Evolutionary conservation across 139 green algal species (phyloP), one percentile per base, ranked within the genome.

Genomic region (Micractinium conductrix): DNA sequence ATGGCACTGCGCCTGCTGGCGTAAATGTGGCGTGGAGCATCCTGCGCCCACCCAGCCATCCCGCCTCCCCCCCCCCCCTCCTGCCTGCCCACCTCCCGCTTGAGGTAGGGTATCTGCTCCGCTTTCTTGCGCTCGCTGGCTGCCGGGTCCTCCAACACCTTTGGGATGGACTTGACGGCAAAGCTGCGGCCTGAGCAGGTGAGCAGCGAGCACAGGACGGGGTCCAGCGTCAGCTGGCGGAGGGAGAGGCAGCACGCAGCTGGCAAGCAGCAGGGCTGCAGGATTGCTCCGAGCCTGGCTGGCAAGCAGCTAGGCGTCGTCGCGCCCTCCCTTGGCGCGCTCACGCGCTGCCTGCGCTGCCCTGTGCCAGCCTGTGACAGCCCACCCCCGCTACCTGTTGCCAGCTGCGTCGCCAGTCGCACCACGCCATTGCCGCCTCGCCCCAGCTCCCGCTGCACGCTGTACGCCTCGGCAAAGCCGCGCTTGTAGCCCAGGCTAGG

Each of bases 81-180:
- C 26, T 28, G 19, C 28, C 21, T 30, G 60, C 60, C 28, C 45
- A 80, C 74, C 79, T 93, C 88, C 1, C 76, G 70, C 19, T 43
- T 45, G 10, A 89, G 76, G 44, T 74, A 75, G 0, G 71, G 53
- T 10, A 83, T 63, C 44, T 89, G 80, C 5, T 24, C 48, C 19
- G 71, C 72, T 33, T 70, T 45, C 43, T 89, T 89, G 55, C 70
- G 63, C 55, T 87, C 85, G 74, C 73, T 84, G 62, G 76, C 79
- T 4, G 38, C n/a, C 37, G 76, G 80, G 73, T 84, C 80, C 3
- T 71, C 22, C 45, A 83, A 12, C 33, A 89, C 80, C 60, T 89
- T 89, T 8, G 86, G 86, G 28, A 89, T 84, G 22, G 65, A 48
- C 62, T 89, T 89, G 42, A 84, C 73, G 0, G 86, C 86, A 50